Conservation (phyloP, 768 basidiomycete species). For the Amanita rubescens region DNA sequence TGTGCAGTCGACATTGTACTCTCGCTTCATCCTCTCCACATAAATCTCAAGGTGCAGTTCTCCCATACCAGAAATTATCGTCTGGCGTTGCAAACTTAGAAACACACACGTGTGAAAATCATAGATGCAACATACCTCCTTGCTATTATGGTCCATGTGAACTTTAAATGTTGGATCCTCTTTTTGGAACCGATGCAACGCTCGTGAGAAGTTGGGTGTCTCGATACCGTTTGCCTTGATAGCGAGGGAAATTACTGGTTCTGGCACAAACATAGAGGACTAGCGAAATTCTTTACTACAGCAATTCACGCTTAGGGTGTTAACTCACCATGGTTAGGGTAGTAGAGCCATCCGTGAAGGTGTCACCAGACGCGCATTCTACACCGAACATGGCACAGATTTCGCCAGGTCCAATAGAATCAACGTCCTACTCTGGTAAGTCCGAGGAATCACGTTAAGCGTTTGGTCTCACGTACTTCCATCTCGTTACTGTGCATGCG, state of each 20-base stretch:
- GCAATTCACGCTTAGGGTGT: neutral
- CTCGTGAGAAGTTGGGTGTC: constrained; percentile 93
- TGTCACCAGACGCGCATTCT: constrained; percentile 96
- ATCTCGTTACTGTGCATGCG: constrained; percentile 99
- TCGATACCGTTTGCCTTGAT: constrained; percentile 90
- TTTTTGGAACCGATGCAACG: constrained; percentile 95
- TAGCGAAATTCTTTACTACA: constrained; percentile 23
- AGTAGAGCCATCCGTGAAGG: constrained; percentile 89
- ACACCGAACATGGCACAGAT: constrained; percentile 99
- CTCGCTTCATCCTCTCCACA: constrained; percentile 97
- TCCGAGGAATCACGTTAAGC: neutral
- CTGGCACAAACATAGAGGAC: constrained; percentile 98
- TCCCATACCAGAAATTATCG: constrained; percentile 99
- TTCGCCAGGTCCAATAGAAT: constrained; percentile 91
- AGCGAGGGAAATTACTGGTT: constrained; percentile 94
- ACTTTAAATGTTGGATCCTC: constrained; percentile 99
- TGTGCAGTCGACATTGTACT: constrained; percentile 88
- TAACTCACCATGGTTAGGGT: constrained; percentile 83
- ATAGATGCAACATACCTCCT: constrained; percentile 56
- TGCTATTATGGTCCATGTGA: constrained; percentile 88
- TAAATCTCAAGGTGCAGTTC: constrained; percentile 98
- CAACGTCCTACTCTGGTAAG: constrained; percentile 62
- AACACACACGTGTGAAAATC: neutral
- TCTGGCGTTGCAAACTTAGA: constrained; percentile 39
- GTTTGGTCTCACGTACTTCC: constrained; percentile 58